These are phyloP conservation scores for Ramularia collo-cygni DNA, from an alignment of 2,329 filamentous ascomycete species.

Conservation along the genomic window DNA sequence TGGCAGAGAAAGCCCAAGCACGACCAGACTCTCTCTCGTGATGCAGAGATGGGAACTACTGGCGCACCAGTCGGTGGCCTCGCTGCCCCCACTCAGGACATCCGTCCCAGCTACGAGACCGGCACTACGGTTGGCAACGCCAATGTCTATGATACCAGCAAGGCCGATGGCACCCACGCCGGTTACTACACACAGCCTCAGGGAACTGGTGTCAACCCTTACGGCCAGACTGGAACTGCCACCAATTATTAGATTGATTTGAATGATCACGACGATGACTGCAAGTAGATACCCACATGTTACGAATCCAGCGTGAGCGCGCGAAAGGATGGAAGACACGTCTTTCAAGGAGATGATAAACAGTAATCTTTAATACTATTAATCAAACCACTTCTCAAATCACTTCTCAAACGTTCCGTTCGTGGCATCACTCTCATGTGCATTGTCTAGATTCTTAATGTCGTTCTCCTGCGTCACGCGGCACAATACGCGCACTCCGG, in stretches of 20 bases:
- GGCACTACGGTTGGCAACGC: slow-evolving; percentile 41
- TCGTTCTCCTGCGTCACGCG: too few species aligned
- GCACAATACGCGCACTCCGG: too few species aligned
- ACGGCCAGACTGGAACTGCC: slow-evolving; percentile 29
- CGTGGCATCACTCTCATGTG: too few species aligned
- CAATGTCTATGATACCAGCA: slow-evolving; percentile 11
- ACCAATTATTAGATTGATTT: slow-evolving; percentile 25
- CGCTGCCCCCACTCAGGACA: slow-evolving; percentile 27
- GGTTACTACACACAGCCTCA: slow-evolving; percentile 43
- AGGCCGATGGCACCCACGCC: slow-evolving; percentile 28
- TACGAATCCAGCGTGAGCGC: too few species aligned
- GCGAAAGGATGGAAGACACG: too few species aligned
- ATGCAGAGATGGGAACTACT: slow-evolving; percentile 42
- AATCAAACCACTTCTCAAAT: too few species aligned
- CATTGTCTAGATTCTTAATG: too few species aligned
- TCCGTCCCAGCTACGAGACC: slow-evolving; percentile 44
- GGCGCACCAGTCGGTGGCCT: slow-evolving; percentile 28
- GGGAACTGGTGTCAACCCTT: slow-evolving; percentile 34
- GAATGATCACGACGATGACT: background rate
- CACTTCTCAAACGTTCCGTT: too few species aligned
- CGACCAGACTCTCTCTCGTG: slow-evolving; percentile 25
- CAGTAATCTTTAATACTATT: too few species aligned
- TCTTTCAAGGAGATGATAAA: too few species aligned
- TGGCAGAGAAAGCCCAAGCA: slow-evolving; percentile 31
- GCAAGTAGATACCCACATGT: too few species aligned